A percentile compares a stretch with the other conserved stretches of the same genome.
These are phyloP conservation scores for Musa troglodytarum DNA, from an alignment of 176 grass and related monocot species.

Conservation along the genomic window DNA sequence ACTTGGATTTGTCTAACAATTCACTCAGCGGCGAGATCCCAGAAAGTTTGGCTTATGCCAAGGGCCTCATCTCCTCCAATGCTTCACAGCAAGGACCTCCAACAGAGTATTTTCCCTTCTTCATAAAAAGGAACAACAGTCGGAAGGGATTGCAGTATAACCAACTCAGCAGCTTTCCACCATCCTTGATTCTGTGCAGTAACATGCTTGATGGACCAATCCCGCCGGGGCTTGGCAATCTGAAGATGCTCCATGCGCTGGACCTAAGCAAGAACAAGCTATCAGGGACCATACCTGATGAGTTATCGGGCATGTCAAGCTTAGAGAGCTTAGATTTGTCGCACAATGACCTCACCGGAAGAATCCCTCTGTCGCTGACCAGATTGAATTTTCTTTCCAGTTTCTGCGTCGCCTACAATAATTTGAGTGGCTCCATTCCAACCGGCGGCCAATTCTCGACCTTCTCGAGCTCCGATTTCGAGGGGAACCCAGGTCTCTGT, in stretches of 20 bases:
- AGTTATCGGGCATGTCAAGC: constrained; percentile 14
- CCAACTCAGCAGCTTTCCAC: constrained; percentile 13
- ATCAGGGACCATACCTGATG: constrained; percentile 1
- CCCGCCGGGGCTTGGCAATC: constrained; percentile 2
- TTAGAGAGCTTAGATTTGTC: constrained; percentile 15
- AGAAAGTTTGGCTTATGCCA: constrained; percentile 5
- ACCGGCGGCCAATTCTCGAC: constrained; percentile 9
- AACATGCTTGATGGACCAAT: constrained; percentile 7
- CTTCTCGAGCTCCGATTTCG: constrained; percentile 8
- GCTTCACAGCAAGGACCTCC: not conserved
- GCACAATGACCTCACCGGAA: not conserved
- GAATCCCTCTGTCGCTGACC: constrained; percentile 11
- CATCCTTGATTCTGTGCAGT: constrained; percentile 4
- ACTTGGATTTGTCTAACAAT: constrained; percentile 13
- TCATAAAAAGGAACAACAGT: constrained; percentile 9
- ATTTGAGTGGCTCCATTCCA: constrained; percentile 8
- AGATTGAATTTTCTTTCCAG: constrained; percentile 11
- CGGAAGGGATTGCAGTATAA: constrained; percentile 10
- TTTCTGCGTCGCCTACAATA: constrained; percentile 12
- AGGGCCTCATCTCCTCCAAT: constrained; percentile 15
- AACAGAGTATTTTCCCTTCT: constrained; percentile 12
- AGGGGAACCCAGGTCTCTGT: constrained; percentile 6
- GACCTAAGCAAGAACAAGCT: constrained; percentile 11
- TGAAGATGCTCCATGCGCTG: not conserved
- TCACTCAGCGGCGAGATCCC: constrained; percentile 1